A percentile compares a stretch with the other conserved stretches of the same genome.
phyloP scores from a whole-genome alignment of 73 alveolate genomes.

The Paramecium tetraurelia region DNA sequence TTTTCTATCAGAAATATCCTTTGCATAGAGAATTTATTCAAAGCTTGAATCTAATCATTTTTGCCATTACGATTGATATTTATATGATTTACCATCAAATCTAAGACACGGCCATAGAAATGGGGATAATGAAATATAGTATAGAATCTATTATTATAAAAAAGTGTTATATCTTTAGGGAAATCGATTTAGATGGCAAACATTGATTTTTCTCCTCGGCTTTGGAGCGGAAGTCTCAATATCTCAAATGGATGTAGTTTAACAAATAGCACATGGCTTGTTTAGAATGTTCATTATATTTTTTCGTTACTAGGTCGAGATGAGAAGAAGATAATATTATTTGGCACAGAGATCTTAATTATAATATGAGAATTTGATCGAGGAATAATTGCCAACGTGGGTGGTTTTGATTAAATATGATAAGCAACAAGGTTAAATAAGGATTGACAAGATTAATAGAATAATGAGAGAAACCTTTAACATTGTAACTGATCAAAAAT shows the following conservation, averaged over 20 bases:
- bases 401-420: constrained; percentile 3
- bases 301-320: neutral
- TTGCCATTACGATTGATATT: neutral
- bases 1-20: neutral
- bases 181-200: neutral
- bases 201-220: neutral
- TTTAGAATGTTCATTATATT: neutral
- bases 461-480: neutral
- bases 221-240: neutral
- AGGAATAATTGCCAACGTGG: constrained; percentile 8
- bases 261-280: neutral
- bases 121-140: neutral
- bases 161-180: neutral
- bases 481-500: neutral
- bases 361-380: neutral
- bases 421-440: neutral
- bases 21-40: neutral
- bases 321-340: neutral
- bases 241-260: neutral
- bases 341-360: neutral
- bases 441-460: neutral
- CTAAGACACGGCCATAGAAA: neutral
- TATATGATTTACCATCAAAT: neutral
- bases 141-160: neutral
- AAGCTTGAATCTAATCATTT: neutral